phyloP scores from a whole-genome alignment of 2,329 filamentous ascomycete species.

The Parascedosporium putredinis region DNA sequence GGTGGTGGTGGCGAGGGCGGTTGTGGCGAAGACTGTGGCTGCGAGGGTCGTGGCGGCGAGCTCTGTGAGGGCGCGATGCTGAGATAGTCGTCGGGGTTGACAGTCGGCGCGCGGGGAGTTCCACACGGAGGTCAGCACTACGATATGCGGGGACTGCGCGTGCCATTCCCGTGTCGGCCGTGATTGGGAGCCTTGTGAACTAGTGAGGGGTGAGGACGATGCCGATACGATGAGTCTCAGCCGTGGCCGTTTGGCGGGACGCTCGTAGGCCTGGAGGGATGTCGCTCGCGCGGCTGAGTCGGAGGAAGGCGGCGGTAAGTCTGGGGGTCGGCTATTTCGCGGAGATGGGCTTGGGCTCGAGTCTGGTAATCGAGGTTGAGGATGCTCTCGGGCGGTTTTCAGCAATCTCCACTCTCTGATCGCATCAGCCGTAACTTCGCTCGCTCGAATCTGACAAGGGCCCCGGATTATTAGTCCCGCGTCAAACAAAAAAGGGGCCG shows the following conservation, averaged over 20 bases:
- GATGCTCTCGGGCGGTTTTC: slow-evolving; percentile 11
- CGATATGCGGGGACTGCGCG: slow-evolving; percentile 9
- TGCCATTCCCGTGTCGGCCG: slow-evolving; percentile 13
- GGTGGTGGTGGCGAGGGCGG: slow-evolving; percentile 21
- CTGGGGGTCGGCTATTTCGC: slow-evolving; percentile 4
- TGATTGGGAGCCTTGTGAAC: slow-evolving; percentile 15
- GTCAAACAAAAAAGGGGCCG: not conserved
- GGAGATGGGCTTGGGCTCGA: slow-evolving; percentile 5
- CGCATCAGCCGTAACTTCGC: slow-evolving; percentile 21
- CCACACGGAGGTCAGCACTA: slow-evolving; percentile 17
- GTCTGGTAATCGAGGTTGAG: not conserved
- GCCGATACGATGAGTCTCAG: slow-evolving; percentile 15
- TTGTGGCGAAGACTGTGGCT: slow-evolving; percentile 18
- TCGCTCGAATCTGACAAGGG: slow-evolving; percentile 7
- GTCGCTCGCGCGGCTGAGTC: not conserved
- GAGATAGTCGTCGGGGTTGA: slow-evolving; percentile 25
- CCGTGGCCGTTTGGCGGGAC: slow-evolving; percentile 15
- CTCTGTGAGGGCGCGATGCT: slow-evolving; percentile 21
- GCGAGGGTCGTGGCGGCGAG: slow-evolving; percentile 18
- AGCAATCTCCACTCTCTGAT: slow-evolving; percentile 22
- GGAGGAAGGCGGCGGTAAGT: slow-evolving; percentile 4
- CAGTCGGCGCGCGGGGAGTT: slow-evolving; percentile 20
- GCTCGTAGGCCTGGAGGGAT: slow-evolving; percentile 2
- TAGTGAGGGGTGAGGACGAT: slow-evolving; percentile 19
- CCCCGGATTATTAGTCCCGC: slow-evolving; percentile 13